Evolutionary conservation across 768 basidiomycete species (phyloP), one percentile per base, ranked within the genome.

Genomic region (Russula olivacea): DNA sequence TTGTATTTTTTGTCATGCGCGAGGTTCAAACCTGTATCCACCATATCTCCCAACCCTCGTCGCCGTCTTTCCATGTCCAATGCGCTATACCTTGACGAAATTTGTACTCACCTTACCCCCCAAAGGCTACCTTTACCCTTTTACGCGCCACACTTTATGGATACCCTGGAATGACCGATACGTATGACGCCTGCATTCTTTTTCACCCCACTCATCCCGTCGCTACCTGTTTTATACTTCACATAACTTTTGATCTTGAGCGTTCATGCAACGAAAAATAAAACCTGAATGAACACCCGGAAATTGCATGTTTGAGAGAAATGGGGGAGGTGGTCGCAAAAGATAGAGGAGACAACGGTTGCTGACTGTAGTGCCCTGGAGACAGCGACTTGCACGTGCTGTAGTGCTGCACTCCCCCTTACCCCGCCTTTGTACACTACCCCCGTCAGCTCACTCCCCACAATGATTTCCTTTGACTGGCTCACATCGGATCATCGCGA

Each of bases 111-210:
- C 59, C 63, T 64, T 34, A 45, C 21, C 58, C 58, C 34, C 58
- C 25, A 40, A 40, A 45, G 51, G 58, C 54, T 51, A 60, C 63
- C 58, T 50, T 53, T 15, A 25, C 40, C 28, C 32, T 15, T 15
- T 49, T 43, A 55, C 52, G 48, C 66, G 63, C 52, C 60, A 32
- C 32, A 50, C 32, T n/a, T 28, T 48, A 28, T 48, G 66, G 66
- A 67, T 67, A 65, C 66, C 66, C 64, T 50, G 64, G 51, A 63
- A 67, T 25, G 66, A 67, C 64, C 47, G 49, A 60, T 56, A 64
- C 63, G 63, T 64, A 64, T 64, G 63, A 64, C 63, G 30, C 40
- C 50, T 51, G 59, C 63, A 60, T 49, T 64, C 64, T 34, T 61
- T 61, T 49, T 28, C 47, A 43, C 25, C 30, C 43, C 25, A 23